Evolutionary conservation across 2,329 filamentous ascomycete genomes (phyloP).

Genomic region (Ploettnerulaceae sp.): DNA sequence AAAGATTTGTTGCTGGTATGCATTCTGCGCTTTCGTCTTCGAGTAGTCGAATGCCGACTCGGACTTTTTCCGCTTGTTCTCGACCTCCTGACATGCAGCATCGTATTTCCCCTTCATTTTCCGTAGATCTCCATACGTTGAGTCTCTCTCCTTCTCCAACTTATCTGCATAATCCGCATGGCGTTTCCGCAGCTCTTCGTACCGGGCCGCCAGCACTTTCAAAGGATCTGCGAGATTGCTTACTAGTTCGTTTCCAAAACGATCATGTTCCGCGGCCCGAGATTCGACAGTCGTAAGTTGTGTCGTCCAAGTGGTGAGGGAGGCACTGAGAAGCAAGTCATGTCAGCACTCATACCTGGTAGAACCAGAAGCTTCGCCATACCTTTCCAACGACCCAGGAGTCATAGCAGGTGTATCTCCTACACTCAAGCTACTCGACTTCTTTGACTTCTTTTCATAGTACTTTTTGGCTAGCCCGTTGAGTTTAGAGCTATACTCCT

Average conservation of each 20-base stretch:
- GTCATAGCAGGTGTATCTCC: conserved; percentile 91
- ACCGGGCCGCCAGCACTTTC: conserved; percentile 66
- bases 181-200: conserved; percentile 88
- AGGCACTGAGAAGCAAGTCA: conserved; percentile 58
- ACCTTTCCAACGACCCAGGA: conserved; percentile 90
- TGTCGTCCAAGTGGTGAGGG: conserved; percentile 93
- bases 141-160: conserved; percentile 83
- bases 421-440: conserved; percentile 81
- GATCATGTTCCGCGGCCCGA: conserved; percentile 83
- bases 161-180: conserved; percentile 86
- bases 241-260: conserved; percentile 73
- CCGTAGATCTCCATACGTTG: conserved; percentile 75
- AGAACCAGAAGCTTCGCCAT: conserved; percentile 22
- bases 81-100: conserved; percentile 86
- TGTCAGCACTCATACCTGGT: conserved; percentile 15
- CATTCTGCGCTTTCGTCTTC: conserved; percentile 83
- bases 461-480: conserved; percentile 89
- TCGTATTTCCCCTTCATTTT: conserved; percentile 95
- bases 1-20: conserved; percentile 84
- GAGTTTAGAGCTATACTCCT: conserved; percentile 90
- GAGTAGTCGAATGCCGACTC: conserved; percentile 83
- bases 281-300: conserved; percentile 87
- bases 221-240: conserved; percentile 81
- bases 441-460: conserved; percentile 93
- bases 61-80: conserved; percentile 89